Base-by-base conservation (phyloP, 306 rosid species). In the Cucurbita argyrosperma region DNA sequence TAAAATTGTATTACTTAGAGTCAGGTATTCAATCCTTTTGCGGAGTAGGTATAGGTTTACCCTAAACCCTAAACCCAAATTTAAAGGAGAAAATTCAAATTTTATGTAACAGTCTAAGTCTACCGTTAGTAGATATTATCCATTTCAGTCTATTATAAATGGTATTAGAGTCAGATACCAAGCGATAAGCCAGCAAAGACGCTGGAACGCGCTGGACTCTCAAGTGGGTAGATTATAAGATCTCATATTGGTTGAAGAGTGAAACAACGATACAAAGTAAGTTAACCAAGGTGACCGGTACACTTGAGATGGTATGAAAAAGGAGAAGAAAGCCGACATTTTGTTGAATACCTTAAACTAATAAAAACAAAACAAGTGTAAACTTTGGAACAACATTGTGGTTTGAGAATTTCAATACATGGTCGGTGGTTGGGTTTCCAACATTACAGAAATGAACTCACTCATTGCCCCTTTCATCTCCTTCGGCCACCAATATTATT, bases 401-500 rank as follows among this genome's bases (percentile, higher is more conserved):
- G 30, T 30, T 71, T 71, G n/a, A 71, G 75, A 10, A 71, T 49
- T 51, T 51, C 75, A 71, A 71, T 53, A n/a, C 35, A 37, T 61
- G 78, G 67, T 50, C 57, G 78, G 56, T 75, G 71, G 71, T 60
- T 75, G 60, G 71, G 38, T 75, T 75, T 50, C 57, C 78, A 60
- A 75, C 8, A 45, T 43, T 55, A 61, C 55, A 43, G 8, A 56
- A 7, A 21, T 50, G 11, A 69, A 52, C 26, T 72, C 10, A 54
- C 4, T 52, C 26, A 53, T 30, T 42, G 55, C 15, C 10, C 10
- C 35, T 30, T 57, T 12, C 19, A 38, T 62, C 12, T 58, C 12
- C 64, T 26, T 58, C 39, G 15, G 15, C 10, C 50, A 65, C 72
- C 55, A 67, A 67, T 42, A 21, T 18, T 40, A 54, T 35, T 71